These are phyloP conservation scores for Spathaspora sp. DNA, from an alignment of 805 yeast species.

Conservation along the genomic window DNA sequence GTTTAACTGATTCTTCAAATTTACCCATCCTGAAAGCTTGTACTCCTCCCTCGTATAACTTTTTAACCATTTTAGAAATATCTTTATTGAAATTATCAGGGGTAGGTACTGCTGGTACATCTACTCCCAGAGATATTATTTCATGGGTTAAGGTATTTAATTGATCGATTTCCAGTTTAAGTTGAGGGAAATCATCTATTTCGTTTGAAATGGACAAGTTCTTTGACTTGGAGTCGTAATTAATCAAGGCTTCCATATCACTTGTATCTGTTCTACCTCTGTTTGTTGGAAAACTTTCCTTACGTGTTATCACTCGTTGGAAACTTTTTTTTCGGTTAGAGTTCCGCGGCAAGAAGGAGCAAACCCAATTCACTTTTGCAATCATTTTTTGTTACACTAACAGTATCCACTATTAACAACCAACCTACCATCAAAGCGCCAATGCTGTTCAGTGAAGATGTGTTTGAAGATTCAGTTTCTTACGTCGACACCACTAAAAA, in stretches of 20 bases:
- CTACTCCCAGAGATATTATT: slow-evolving; percentile 39
- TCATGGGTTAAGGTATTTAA: slow-evolving; percentile 34
- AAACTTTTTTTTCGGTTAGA: neutral
- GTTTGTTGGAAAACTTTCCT: neutral
- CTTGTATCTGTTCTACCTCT: neutral
- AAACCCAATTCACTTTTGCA: neutral
- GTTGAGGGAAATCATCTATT: slow-evolving; percentile 20
- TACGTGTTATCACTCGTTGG: neutral
- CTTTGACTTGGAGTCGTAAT: slow-evolving; percentile 27
- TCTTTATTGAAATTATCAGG: slow-evolving; percentile 54
- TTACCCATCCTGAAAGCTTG: slow-evolving; percentile 52
- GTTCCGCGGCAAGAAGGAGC: too few relatives aligned
- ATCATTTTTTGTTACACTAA: neutral
- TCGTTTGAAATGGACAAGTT: slow-evolving; percentile 17
- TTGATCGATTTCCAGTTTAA: slow-evolving; percentile 41
- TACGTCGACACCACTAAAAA: neutral
- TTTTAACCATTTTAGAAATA: slow-evolving; percentile 55
- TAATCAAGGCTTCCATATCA: slow-evolving; percentile 18
- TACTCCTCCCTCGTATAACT: slow-evolving; percentile 63
- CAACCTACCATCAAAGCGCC: too few relatives aligned
- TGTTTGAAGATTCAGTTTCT: slow-evolving; percentile 1
- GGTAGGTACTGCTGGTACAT: slow-evolving; percentile 54
- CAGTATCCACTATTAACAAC: neutral
- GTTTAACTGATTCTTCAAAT: slow-evolving; percentile 58
- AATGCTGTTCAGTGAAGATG: neutral